Conservation (phyloP, 2,329 filamentous ascomycete genomes). For the Colletotrichum agaves region DNA sequence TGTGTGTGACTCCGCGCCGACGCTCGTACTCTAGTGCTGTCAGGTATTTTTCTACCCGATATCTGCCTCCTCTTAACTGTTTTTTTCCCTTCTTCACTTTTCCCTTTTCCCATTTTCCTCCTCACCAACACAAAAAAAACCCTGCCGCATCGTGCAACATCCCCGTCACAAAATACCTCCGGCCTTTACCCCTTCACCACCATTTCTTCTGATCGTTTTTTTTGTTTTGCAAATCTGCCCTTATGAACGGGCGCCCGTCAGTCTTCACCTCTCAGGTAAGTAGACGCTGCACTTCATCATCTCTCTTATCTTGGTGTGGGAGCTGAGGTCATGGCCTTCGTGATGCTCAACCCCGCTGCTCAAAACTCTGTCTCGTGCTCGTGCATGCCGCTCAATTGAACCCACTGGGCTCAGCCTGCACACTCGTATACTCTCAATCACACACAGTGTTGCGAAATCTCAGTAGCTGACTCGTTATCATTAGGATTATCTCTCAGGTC, state of each 20-base stretch:
- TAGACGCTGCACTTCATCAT: slow-evolving; percentile 33
- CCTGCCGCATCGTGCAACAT: slow-evolving; percentile 23
- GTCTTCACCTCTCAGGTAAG: slow-evolving; percentile 88
- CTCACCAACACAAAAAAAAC: slow-evolving; percentile 19
- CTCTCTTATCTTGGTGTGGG: not conserved
- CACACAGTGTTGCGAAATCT: slow-evolving; percentile 2
- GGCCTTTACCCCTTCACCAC: slow-evolving; percentile 30
- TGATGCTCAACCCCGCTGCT: slow-evolving; percentile 31
- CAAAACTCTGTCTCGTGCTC: slow-evolving; percentile 27
- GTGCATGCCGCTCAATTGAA: slow-evolving; percentile 23
- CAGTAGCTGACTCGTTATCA: slow-evolving; percentile 54
- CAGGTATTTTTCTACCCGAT: slow-evolving; percentile 31
- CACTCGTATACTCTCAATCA: not conserved
- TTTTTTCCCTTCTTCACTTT: slow-evolving; percentile 38
- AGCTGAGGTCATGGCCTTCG: slow-evolving; percentile 18
- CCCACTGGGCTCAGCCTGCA: slow-evolving; percentile 11
- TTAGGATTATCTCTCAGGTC: slow-evolving; percentile 82
- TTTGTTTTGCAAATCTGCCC: slow-evolving; percentile 65
- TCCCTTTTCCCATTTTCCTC: not conserved
- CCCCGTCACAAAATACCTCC: slow-evolving; percentile 31
- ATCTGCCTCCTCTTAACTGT: slow-evolving; percentile 22
- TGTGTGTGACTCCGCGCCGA: slow-evolving; percentile 30
- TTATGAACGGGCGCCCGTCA: slow-evolving; percentile 88
- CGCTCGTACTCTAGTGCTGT: slow-evolving; percentile 8
- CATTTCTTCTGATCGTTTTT: slow-evolving; percentile 45